Evolutionary conservation across 2,329 filamentous ascomycete species (phyloP), one percentile per base, ranked within the genome.

Genomic region (Myriosclerotinia curreyana): DNA sequence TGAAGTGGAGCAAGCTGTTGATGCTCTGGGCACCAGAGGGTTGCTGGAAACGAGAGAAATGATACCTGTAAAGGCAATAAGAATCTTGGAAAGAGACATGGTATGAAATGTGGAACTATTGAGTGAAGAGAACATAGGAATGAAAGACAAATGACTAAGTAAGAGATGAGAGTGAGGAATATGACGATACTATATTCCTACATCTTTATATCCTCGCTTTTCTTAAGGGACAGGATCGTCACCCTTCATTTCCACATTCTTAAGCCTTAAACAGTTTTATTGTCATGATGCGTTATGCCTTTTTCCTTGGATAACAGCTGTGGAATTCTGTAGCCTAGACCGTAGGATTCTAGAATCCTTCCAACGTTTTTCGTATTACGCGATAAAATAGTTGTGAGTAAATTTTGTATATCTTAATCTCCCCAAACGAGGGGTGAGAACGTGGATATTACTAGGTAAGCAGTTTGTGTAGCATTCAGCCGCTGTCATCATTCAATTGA

Each of bases 1-100:
- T n/a, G 64, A 54, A 9, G 67, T 66, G 3, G 58, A 61, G 56
- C 69, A 70, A 17, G 60, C 36, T 5, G 64, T 56, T 14, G 64
- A 61, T 12, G 66, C 60, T 53, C 69, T 64, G 42, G 61, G 53
- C 2, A 63, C 3, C 8, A 63, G 36, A 14, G 44, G 61, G 36
- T 58, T 63, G 8, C 52, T 25, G 8, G 61, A 44, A 48, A 31
- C 50, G 6, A 46, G n/a, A 55, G 55, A 31, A 25, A 59, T 25
- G 42, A 59, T 36, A n/a, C 55, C 42, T 20, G 55, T 14, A 14
- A 48, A 25, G n/a, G 55, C 55, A 7, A 59, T 25, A 2, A 36
- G 12, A 20, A 36, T 59, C n/a, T 48, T 59, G n/a, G n/a, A 36
- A 2, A 59, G 15, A 38, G 42, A 38, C 42, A 59, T 59, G 3